A percentile compares a stretch with the other conserved stretches of the same genome.
phyloP scores from a whole-genome alignment of 2,329 filamentous ascomycete species.

The Scopulariopsis brevicaulis region DNA sequence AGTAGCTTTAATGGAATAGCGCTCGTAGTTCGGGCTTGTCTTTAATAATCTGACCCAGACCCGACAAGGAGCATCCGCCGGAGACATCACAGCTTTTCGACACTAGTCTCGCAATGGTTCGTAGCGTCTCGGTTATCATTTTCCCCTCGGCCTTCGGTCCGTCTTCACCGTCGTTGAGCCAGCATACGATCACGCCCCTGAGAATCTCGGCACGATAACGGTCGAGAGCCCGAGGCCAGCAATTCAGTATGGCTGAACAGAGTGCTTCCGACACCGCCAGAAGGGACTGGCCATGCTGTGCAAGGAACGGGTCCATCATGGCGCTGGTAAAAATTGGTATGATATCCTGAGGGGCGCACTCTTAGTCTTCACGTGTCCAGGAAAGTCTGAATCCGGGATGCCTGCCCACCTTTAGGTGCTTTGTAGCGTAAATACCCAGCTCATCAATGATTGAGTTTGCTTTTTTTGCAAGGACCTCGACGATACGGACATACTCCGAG shows the following conservation, averaged over 20 bases:
- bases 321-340: constrained; percentile 55
- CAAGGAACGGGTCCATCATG: constrained; percentile 58
- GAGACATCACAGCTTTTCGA: neutral
- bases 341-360: constrained; percentile 38
- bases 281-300: constrained; percentile 41
- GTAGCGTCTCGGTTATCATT: constrained; percentile 6
- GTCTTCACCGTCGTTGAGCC: constrained; percentile 41
- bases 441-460: constrained; percentile 35
- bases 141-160: neutral
- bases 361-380: neutral
- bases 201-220: constrained; percentile 28
- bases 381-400: neutral
- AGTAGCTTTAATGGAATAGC: neutral
- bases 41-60: neutral
- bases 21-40: neutral
- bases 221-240: constrained; percentile 59
- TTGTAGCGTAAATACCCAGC: constrained; percentile 51
- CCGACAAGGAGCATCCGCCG: too few relatives aligned
- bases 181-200: constrained; percentile 49
- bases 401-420: constrained; percentile 50
- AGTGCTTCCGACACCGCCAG: constrained; percentile 39
- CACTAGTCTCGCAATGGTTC: constrained; percentile 10
- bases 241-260: constrained; percentile 45
- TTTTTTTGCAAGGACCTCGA: constrained; percentile 41
- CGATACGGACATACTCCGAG: constrained; percentile 44